Evolutionary conservation across 2,329 filamentous ascomycete species (phyloP).

Genomic region (Aspergillus awamori): DNA sequence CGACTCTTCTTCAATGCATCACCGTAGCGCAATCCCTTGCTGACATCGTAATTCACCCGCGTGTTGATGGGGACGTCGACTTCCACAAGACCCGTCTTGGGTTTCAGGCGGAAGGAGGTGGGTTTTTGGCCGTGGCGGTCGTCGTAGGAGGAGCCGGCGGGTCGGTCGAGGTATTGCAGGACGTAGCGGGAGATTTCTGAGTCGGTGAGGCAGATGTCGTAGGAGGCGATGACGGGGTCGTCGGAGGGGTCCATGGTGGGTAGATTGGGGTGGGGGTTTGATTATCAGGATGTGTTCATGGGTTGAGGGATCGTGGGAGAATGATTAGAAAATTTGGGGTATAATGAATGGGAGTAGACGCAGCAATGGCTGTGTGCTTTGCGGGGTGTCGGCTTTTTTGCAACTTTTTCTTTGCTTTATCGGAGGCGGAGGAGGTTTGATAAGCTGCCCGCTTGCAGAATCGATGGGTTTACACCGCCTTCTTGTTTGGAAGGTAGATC

Average conservation of each 20-base stretch:
- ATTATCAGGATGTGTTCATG: neutral
- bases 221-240: conserved; percentile 73
- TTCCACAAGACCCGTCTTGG: conserved; percentile 80
- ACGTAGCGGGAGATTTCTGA: conserved; percentile 72
- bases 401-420: conserved; percentile 9
- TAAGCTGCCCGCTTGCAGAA: conserved; percentile 3
- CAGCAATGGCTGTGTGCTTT: neutral
- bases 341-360: neutral
- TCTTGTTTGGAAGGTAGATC: neutral
- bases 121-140: conserved; percentile 61
- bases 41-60: conserved; percentile 74
- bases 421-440: conserved; percentile 10
- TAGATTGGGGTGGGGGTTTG: neutral
- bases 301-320: neutral
- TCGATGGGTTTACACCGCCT: neutral
- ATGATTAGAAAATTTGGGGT: neutral
- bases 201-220: conserved; percentile 85
- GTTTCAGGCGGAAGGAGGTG: conserved; percentile 78
- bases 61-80: conserved; percentile 85
- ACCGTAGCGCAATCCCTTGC: conserved; percentile 81
- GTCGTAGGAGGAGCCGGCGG: conserved; percentile 64
- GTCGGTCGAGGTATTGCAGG: conserved; percentile 79
- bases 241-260: neutral
- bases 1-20: conserved; percentile 66
- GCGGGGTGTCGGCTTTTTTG: neutral